phyloP scores from a whole-genome alignment of 345 rosid species.

The Eucalyptus cloeziana region DNA sequence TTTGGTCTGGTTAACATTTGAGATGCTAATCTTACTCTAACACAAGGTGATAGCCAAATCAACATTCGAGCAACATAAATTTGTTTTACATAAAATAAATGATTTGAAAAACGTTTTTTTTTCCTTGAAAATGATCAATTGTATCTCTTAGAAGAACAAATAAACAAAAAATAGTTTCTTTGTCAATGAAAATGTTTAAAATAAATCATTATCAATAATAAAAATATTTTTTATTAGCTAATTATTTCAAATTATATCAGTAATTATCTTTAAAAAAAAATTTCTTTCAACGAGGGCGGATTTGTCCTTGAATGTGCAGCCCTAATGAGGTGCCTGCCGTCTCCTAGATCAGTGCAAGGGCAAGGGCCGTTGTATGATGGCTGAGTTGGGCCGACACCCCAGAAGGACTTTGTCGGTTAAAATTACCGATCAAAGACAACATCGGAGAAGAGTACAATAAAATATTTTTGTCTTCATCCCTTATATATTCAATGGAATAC shows the following conservation, averaged over 20 bases:
- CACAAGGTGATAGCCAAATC: accelerated
- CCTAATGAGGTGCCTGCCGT: neutral
- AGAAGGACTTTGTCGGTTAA: neutral
- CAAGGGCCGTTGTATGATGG: neutral
- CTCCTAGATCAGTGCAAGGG: neutral
- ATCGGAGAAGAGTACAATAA: neutral
- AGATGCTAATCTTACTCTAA: neutral
- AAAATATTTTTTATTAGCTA: accelerated
- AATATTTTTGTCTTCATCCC: neutral
- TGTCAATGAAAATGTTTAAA: accelerated
- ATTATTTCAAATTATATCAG: accelerated
- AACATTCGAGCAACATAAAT: accelerated
- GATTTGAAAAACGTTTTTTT: accelerated
- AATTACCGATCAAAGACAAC: neutral
- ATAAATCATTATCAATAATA: accelerated
- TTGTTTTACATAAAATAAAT: accelerated
- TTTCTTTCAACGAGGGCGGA: accelerated
- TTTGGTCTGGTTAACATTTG: neutral
- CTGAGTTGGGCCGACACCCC: neutral
- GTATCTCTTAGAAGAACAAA: neutral
- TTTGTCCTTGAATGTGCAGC: neutral
- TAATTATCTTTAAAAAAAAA: accelerated
- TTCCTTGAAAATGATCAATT: accelerated
- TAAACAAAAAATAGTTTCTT: neutral
- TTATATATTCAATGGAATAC: neutral